These are phyloP conservation scores for Hyaloscypha hepaticicola DNA, from an alignment of 495 filamentous ascomycete species.

Conservation along the genomic window DNA sequence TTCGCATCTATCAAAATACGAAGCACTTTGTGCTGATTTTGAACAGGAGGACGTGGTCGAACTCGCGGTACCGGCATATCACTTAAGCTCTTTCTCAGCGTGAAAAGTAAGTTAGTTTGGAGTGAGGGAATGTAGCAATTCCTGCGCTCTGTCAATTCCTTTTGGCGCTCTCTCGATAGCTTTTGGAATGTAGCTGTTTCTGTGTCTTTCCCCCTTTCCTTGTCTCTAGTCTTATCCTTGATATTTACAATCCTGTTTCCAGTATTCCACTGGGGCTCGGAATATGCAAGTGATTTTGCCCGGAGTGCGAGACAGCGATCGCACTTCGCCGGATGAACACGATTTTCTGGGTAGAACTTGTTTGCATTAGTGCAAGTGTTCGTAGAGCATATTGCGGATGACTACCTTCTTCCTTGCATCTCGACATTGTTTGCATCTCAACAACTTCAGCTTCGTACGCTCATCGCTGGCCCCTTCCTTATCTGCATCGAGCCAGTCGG, in stretches of 20 bases:
- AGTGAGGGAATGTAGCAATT: no score
- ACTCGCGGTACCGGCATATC: no score
- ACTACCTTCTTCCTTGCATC: constrained; percentile 7
- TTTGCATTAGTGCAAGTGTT: background rate
- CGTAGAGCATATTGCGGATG: no score
- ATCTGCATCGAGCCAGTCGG: background rate
- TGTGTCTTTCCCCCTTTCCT: background rate
- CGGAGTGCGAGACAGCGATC: background rate
- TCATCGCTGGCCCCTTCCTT: background rate
- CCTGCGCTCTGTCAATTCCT: no score
- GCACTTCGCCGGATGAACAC: constrained; percentile 3
- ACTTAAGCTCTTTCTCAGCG: no score
- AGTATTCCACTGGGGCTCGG: constrained; percentile 4
- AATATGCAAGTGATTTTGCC: constrained; percentile 1
- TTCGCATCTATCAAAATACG: background rate
- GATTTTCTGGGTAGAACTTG: background rate
- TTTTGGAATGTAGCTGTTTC: no score
- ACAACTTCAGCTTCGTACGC: background rate
- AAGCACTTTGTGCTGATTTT: background rate
- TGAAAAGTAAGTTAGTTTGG: no score
- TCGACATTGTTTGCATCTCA: constrained; percentile 10
- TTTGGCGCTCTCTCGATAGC: no score
- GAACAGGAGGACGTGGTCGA: no score
- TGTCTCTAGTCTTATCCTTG: background rate
- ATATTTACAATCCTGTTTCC: background rate